Evolutionary conservation across 2,329 filamentous ascomycete genomes (phyloP).

Genomic region (Laburnicola sp.): DNA sequence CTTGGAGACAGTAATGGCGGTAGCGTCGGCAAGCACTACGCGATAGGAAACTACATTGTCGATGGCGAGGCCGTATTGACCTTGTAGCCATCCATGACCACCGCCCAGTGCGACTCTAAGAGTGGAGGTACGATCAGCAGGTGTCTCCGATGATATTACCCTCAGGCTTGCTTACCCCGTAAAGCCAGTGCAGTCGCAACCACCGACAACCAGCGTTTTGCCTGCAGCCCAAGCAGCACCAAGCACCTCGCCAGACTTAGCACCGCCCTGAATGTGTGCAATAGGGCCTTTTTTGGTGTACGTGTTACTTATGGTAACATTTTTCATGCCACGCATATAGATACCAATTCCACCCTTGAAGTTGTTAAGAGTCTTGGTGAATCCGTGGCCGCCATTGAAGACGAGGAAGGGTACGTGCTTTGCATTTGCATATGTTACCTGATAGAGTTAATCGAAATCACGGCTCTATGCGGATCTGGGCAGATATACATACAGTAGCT

Average conservation of each 20-base stretch:
- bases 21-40: conserved; percentile 47
- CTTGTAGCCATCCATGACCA: conserved; percentile 60
- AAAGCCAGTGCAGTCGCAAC: conserved; percentile 50
- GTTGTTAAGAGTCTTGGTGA: conserved; percentile 23
- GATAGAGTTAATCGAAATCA: background rate
- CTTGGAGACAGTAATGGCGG: conserved; percentile 34
- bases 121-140: background rate
- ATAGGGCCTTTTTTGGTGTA: conserved; percentile 24
- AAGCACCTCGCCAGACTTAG: conserved; percentile 29
- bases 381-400: conserved; percentile 44
- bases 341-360: conserved; percentile 37
- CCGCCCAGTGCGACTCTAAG: conserved; percentile 55
- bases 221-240: conserved; percentile 29
- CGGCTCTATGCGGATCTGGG: background rate
- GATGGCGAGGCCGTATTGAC: conserved; percentile 45
- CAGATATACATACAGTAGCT: conserved; percentile 15
- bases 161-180: conserved; percentile 45
- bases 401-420: conserved; percentile 40
- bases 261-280: conserved; percentile 32
- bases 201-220: conserved; percentile 19
- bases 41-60: conserved; percentile 30
- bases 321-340: conserved; percentile 31
- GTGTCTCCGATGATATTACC: background rate
- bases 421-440: conserved; percentile 28
- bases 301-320: conserved; percentile 23